These are phyloP conservation scores for Trapa incisa DNA, from an alignment of 345 rosid species.

Conservation along the genomic window DNA sequence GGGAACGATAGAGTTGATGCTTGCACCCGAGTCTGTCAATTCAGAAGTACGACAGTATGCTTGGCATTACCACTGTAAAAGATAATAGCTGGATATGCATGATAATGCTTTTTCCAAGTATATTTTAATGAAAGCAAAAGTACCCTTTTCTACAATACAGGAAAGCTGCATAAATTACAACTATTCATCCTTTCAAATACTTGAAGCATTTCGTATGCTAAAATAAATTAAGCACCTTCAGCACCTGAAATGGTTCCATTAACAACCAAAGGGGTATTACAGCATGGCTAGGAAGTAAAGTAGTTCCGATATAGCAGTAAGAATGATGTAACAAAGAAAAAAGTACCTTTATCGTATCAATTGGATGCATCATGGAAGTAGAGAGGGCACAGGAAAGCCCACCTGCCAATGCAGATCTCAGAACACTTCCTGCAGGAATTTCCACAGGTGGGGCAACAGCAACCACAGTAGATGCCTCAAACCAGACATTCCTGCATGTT, in stretches of 20 bases:
- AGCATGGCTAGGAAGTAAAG: not conserved
- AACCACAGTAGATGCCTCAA: conserved; percentile 96
- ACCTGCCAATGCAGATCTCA: conserved; percentile 93
- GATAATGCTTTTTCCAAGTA: not conserved
- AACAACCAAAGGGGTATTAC: not conserved
- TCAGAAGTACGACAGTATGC: not conserved
- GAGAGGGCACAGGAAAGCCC: conserved; percentile 95
- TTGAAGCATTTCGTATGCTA: too few species aligned
- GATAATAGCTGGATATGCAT: not conserved
- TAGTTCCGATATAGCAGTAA: not conserved
- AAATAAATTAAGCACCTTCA: not conserved
- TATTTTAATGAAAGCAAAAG: not conserved
- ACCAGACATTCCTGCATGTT: conserved; percentile 68
- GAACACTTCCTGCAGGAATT: conserved; percentile 79
- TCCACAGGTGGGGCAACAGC: conserved; percentile 89
- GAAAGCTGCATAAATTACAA: not conserved
- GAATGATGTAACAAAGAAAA: not conserved
- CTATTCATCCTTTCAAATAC: not conserved
- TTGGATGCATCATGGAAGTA: conserved; percentile 70
- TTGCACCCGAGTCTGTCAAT: conserved; percentile 79
- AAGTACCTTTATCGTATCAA: conserved; percentile 74
- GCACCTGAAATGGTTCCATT: not conserved
- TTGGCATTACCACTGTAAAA: not conserved
- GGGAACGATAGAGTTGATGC: conserved; percentile 82
- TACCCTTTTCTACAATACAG: not conserved